Base-by-base conservation (phyloP, 2,329 filamentous ascomycete species). In the Diaporthe ilicicola region DNA sequence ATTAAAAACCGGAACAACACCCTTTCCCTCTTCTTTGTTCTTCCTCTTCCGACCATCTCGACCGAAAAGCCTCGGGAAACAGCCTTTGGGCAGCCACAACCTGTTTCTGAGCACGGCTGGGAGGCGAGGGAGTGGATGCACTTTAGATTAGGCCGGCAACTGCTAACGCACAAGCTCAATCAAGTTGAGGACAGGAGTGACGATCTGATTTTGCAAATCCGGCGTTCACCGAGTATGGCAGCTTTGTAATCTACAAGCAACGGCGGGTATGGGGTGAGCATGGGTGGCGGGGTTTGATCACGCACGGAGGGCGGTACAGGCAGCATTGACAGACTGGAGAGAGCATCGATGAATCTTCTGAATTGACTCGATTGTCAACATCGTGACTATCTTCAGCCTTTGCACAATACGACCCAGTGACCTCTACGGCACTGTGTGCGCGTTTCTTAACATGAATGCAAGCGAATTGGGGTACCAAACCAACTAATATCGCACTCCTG, bases 111-210 rank as follows among this genome's bases (percentile, higher is more conserved):
- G 59, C n/a, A 15, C 7, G 15, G n/a, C 44, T 32, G 27, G 29
- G 15, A 64, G 44, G n/a, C 59, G 9, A 37, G 19, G 6, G 29
- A n/a, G 29, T 24, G 2, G 37, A 5, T 6, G n/a, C 24, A 50
- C 10, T n/a, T 13, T 24, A 19, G 44, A 64, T 19, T 50, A 29
- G 13, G 29, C 59, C n/a, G 32, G 44, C 44, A n/a, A 27, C 8
- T 64, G 59, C 59, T 64, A 64, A 64, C 59, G 59, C 13, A 24
- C 34, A 44, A 37, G 59, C 44, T 64, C 44, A 64, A 64, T 64
- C 44, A 50, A 68, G 66, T 59, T 68, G 66, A 68, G 53, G 46
- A 51, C 44, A 68, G 66, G 53, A 42, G 48, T 55, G 53, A 39
- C 24, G 44, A 56, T 51, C 51, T 68, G 66, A 59, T 42, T 51